Evolutionary conservation across 2,329 filamentous ascomycete genomes (phyloP).

Genomic region (Tolypocladium tropicale): DNA sequence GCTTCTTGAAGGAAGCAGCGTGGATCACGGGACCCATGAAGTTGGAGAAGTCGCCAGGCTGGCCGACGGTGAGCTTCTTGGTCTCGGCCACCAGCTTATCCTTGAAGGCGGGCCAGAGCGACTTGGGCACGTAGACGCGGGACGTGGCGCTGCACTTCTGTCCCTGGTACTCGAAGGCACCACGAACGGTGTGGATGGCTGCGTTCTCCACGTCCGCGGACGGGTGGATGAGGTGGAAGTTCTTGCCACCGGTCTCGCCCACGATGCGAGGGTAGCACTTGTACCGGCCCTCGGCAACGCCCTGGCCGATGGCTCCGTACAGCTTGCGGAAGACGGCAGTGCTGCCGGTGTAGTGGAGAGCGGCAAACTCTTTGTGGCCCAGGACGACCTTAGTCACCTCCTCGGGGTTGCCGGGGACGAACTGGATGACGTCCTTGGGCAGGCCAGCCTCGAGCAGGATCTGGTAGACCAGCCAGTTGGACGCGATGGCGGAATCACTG

Average conservation of each 20-base stretch:
- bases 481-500: conserved; percentile 79
- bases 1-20: conserved; percentile 69
- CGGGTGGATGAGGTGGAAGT: conserved; percentile 76
- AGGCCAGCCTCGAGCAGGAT: conserved; percentile 87
- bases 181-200: conserved; percentile 71
- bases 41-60: conserved; percentile 58
- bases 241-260: conserved; percentile 87
- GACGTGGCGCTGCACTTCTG: conserved; percentile 88
- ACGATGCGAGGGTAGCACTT: conserved; percentile 79
- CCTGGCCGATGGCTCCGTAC: conserved; percentile 75
- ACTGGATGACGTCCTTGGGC: conserved; percentile 84
- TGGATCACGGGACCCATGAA: conserved; percentile 88
- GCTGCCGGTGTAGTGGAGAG: conserved; percentile 92
- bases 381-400: conserved; percentile 73
- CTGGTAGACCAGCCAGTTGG: conserved; percentile 82
- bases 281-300: conserved; percentile 74
- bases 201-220: conserved; percentile 72
- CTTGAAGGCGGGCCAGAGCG: conserved; percentile 63
- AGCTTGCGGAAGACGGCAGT: conserved; percentile 84
- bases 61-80: conserved; percentile 59
- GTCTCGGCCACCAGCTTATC: conserved; percentile 57
- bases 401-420: conserved; percentile 79
- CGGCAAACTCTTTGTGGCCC: conserved; percentile 69
- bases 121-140: conserved; percentile 67
- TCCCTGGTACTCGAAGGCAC: conserved; percentile 83